phyloP scores from a whole-genome alignment of 306 rosid species.

The Dryas octopetala region DNA sequence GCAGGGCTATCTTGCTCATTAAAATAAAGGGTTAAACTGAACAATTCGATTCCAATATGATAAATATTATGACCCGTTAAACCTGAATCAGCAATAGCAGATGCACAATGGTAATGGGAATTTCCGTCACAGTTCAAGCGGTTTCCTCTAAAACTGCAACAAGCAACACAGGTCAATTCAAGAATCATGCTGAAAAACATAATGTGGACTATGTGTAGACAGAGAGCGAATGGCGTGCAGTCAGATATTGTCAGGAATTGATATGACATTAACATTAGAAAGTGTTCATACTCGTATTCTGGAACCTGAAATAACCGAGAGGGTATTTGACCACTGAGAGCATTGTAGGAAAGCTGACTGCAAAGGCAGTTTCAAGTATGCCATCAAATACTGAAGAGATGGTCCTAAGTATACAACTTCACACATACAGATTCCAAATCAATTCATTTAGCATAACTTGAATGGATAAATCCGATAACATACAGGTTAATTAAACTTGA shows the following conservation, averaged over 20 bases:
- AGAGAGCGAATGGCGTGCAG: background rate
- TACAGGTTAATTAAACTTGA: slow-evolving; percentile 69
- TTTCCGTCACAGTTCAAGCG: slow-evolving; percentile 62
- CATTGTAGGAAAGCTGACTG: slow-evolving; percentile 78
- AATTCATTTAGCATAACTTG: background rate
- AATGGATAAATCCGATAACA: slow-evolving; percentile 22
- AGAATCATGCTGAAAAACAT: background rate
- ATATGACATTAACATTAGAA: background rate
- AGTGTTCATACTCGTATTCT: slow-evolving; percentile 74
- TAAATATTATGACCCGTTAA: slow-evolving; percentile 27
- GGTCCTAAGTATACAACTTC: slow-evolving; percentile 5
- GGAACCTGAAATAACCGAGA: slow-evolving; percentile 46
- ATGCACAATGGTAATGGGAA: slow-evolving; percentile 48
- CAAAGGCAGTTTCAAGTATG: slow-evolving; percentile 39
- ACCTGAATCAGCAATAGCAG: slow-evolving; percentile 61
- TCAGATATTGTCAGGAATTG: background rate
- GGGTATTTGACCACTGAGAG: slow-evolving; percentile 79
- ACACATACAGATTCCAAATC: background rate
- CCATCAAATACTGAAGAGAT: slow-evolving; percentile 37
- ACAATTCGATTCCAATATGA: slow-evolving; percentile 10
- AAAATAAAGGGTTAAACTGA: slow-evolving; percentile 6
- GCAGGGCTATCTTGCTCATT: slow-evolving; percentile 20
- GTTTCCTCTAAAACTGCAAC: slow-evolving; percentile 88
- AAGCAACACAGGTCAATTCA: slow-evolving; percentile 24
- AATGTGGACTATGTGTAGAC: background rate